Conservation (phyloP, 352 stramenopile species). For the Peronospora tabacina region DNA sequence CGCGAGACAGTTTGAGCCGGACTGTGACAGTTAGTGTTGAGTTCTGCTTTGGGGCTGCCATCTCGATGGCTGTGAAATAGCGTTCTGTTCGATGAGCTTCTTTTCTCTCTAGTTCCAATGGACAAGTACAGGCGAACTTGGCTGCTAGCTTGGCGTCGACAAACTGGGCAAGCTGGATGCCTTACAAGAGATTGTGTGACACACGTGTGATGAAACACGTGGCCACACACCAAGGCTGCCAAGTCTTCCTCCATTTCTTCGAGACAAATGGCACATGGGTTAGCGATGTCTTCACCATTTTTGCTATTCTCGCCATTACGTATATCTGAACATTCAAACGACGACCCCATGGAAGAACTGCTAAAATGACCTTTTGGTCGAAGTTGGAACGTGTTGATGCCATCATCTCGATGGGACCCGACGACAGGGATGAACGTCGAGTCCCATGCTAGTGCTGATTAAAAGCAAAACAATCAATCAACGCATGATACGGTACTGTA, state of each 20-base stretch:
- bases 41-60: not conserved
- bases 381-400: not conserved
- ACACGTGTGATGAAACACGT: constrained; percentile 40
- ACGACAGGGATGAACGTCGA: constrained; percentile 6
- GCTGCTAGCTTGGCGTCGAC: constrained; percentile 18
- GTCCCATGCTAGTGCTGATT: constrained; percentile 2
- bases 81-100: not conserved
- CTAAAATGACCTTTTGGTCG: not conserved
- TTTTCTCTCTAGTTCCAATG: not conserved
- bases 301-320: constrained; percentile 1
- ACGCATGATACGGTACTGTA: constrained; percentile 18
- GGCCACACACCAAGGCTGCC: constrained; percentile 29
- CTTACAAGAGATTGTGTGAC: constrained; percentile 15
- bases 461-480: not conserved
- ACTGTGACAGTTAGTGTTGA: not conserved
- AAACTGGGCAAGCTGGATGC: constrained; percentile 29
- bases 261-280: constrained; percentile 34
- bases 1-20: not conserved
- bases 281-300: not conserved
- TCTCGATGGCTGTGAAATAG: not conserved
- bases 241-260: constrained; percentile 29
- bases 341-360: constrained; percentile 8
- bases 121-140: constrained; percentile 30
- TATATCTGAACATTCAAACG: not conserved
- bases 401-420: constrained; percentile 14